A percentile compares a stretch with the other conserved stretches of the same genome.
These are phyloP conservation scores for Syzygium oleosum DNA, from an alignment of 345 rosid genomes.

Conservation along the genomic window DNA sequence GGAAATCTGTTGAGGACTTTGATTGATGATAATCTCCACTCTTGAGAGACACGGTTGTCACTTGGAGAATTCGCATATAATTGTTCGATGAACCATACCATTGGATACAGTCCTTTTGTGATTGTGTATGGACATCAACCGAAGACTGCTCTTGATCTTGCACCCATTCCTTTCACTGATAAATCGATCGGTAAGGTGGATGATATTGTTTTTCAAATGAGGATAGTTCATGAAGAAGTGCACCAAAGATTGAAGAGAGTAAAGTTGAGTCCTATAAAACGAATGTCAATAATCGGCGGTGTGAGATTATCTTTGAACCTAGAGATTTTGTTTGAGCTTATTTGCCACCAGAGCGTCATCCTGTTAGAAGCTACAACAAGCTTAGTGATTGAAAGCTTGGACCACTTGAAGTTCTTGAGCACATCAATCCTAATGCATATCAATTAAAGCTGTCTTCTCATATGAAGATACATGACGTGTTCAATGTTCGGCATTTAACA, in stretches of 20 bases:
- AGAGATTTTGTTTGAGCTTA: too few species aligned
- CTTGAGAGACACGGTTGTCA: not conserved
- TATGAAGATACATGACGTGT: not conserved
- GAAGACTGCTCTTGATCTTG: not conserved
- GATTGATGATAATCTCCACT: not conserved
- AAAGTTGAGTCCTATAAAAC: not conserved
- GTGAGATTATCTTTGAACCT: too few species aligned
- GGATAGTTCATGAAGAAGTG: not conserved
- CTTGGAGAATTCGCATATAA: not conserved
- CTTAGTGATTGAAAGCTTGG: not conserved
- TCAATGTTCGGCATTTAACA: not conserved
- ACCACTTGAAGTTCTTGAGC: not conserved
- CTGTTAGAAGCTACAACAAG: not conserved
- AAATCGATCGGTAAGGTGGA: not conserved
- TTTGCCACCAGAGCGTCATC: too few species aligned
- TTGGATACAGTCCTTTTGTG: not conserved
- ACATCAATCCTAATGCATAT: not conserved
- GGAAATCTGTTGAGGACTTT: not conserved
- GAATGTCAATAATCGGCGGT: not conserved
- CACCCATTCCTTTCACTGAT: not conserved
- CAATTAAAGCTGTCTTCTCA: not conserved
- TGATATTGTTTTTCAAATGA: not conserved
- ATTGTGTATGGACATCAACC: not conserved
- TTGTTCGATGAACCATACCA: not conserved
- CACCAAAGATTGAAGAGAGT: not conserved